Evolutionary conservation across 2,329 filamentous ascomycete genomes (phyloP).

Genomic region (Neofusicoccum kwambonambiense): DNA sequence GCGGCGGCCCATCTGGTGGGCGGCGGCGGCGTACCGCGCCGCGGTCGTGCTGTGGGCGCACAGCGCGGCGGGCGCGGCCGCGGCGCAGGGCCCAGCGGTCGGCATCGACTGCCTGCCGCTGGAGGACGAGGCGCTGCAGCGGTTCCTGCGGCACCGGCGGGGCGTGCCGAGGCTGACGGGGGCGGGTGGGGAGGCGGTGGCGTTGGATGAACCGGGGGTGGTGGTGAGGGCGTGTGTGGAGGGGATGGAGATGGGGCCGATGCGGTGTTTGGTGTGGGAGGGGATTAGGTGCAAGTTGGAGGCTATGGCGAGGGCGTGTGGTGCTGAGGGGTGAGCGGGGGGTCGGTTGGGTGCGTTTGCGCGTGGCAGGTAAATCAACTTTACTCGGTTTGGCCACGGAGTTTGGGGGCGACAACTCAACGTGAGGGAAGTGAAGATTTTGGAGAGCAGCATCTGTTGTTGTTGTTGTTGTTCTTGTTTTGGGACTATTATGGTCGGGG

Average conservation of each 20-base stretch:
- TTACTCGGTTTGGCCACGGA: not conserved
- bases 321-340: too few relatives aligned
- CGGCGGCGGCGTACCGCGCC: constrained; percentile 57
- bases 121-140: not conserved
- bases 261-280: not conserved
- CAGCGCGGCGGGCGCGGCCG: constrained; percentile 33
- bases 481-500: too few relatives aligned
- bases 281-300: not conserved
- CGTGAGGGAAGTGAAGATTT: not conserved
- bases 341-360: not conserved
- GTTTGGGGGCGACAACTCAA: not conserved
- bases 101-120: not conserved
- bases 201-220: not conserved
- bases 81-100: too few relatives aligned
- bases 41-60: constrained; percentile 56
- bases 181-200: not conserved
- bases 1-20: constrained; percentile 57
- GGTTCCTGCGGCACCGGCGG: not conserved
- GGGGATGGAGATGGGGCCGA: not conserved
- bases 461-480: too few relatives aligned
- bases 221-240: not conserved
- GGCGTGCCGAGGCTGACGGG: not conserved
- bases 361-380: not conserved
- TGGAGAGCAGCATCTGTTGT: too few relatives aligned
- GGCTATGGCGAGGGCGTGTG: not conserved